These are phyloP conservation scores for Candida mattraensis DNA, from an alignment of 805 yeast species.

Conservation along the genomic window DNA sequence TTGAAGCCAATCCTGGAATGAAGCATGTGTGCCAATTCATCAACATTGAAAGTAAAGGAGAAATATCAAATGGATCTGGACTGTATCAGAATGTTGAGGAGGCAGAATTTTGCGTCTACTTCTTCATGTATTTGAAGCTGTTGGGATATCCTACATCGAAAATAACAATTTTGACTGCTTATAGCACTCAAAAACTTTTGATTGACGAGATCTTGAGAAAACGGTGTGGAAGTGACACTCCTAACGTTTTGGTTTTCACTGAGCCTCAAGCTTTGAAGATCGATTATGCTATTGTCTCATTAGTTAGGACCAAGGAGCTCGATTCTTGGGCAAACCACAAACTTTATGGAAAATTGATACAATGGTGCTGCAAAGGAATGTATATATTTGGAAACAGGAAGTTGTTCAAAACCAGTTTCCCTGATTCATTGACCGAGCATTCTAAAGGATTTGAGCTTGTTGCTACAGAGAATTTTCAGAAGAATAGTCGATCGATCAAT, in stretches of 20 bases:
- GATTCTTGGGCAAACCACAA: slow-evolving; percentile 22
- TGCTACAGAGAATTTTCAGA: not conserved
- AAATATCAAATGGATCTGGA: slow-evolving; percentile 27
- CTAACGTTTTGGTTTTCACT: slow-evolving; percentile 30
- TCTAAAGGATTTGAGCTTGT: not conserved
- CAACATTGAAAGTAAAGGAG: slow-evolving; percentile 33
- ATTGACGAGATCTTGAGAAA: slow-evolving; percentile 40
- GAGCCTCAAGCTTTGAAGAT: slow-evolving; percentile 30
- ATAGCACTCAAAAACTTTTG: slow-evolving; percentile 40
- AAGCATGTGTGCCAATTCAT: slow-evolving; percentile 32
- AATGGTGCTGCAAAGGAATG: slow-evolving; percentile 18
- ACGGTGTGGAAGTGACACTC: slow-evolving; percentile 23
- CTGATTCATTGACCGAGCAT: too few relatives aligned
- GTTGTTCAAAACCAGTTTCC: slow-evolving; percentile 4
- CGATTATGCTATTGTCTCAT: slow-evolving; percentile 36
- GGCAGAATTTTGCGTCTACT: slow-evolving; percentile 46
- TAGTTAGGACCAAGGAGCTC: slow-evolving; percentile 33
- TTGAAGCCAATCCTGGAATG: slow-evolving; percentile 34
- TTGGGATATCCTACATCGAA: slow-evolving; percentile 40
- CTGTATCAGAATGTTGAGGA: slow-evolving; percentile 43
- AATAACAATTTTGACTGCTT: slow-evolving; percentile 43
- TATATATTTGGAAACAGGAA: slow-evolving; percentile 14
- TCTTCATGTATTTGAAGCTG: slow-evolving; percentile 47
- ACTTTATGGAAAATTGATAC: slow-evolving; percentile 2
- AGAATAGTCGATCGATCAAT: not conserved